Evolutionary conservation across 768 basidiomycete genomes (phyloP).

Genomic region (Boletus vinaceobasis): DNA sequence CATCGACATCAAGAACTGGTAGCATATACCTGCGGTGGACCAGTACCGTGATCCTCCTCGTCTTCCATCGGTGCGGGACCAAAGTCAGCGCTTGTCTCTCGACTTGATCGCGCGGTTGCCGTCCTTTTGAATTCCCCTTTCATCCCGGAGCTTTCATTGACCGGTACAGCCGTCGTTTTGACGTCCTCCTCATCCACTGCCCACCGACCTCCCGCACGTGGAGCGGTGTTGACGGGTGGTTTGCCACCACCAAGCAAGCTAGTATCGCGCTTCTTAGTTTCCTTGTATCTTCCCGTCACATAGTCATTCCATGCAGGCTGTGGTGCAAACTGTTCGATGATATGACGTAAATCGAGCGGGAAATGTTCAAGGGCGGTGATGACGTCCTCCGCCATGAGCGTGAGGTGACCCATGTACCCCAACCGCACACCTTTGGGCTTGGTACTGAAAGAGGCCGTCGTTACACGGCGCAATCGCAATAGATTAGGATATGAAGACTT

Average conservation of each 20-base stretch:
- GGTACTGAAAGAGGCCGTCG: conserved; percentile 37
- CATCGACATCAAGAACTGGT: neutral
- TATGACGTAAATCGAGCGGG: conserved; percentile 69
- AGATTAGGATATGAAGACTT: conserved; percentile 17
- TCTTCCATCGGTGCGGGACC: conserved; percentile 50
- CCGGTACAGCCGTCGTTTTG: conserved; percentile 21
- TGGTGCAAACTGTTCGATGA: conserved; percentile 66
- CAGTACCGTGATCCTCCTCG: conserved; percentile 42
- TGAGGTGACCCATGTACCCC: conserved; percentile 97
- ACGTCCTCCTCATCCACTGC: conserved; percentile 68
- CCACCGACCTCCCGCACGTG: conserved; percentile 44
- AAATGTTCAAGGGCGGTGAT: conserved; percentile 86
- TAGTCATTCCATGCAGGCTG: conserved; percentile 87
- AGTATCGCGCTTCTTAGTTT: conserved; percentile 80
- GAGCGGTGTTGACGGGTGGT: conserved; percentile 48
- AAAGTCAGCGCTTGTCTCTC: conserved; percentile 63
- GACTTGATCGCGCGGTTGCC: conserved; percentile 37
- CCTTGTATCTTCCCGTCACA: conserved; percentile 78
- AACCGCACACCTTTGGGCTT: conserved; percentile 77
- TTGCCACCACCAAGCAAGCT: conserved; percentile 84
- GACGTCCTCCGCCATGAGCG: conserved; percentile 92
- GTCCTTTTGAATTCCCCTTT: conserved; percentile 61
- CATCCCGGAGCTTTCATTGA: conserved; percentile 24
- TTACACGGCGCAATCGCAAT: conserved; percentile 3
- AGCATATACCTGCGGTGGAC: conserved; percentile 43